A percentile compares a stretch with the other conserved stretches of the same genome.
These are phyloP conservation scores for Globisporangium recalcitrans DNA, from an alignment of 352 stramenopile genomes.

Conservation along the genomic window DNA sequence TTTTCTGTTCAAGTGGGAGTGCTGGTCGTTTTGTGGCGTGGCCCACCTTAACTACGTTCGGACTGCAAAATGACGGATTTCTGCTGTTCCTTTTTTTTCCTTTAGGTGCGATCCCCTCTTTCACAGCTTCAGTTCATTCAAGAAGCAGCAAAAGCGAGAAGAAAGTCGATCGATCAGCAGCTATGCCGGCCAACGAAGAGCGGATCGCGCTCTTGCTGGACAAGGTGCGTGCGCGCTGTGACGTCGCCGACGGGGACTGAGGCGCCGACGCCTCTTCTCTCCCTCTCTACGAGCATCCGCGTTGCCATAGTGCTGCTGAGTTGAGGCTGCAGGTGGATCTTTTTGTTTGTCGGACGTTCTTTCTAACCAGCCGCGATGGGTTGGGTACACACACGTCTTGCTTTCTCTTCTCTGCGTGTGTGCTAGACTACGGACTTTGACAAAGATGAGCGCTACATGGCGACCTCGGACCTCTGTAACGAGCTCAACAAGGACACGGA, in stretches of 20 bases:
- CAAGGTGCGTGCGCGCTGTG: conserved; percentile 35
- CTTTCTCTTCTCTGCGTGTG: not conserved
- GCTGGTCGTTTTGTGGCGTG: not conserved
- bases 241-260: not conserved
- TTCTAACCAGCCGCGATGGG: not conserved
- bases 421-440: conserved; percentile 82
- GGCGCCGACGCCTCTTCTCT: not conserved
- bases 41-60: not conserved
- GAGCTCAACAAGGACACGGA: conserved; percentile 93
- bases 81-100: too few species aligned
- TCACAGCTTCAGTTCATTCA: conserved; percentile 6
- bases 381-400: conserved; percentile 1
- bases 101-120: too few species aligned
- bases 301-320: not conserved
- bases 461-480: conserved; percentile 96
- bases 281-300: not conserved
- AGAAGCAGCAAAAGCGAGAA: not conserved
- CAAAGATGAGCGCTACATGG: conserved; percentile 99
- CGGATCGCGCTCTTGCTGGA: conserved; percentile 77
- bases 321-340: not conserved
- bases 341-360: not conserved
- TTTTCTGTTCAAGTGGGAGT: not conserved
- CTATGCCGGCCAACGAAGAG: conserved; percentile 68
- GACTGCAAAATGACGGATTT: not conserved
- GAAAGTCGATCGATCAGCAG: not conserved